These are phyloP conservation scores for Scheffersomyces lignosus DNA, from an alignment of 805 yeast genomes.

Conservation along the genomic window DNA sequence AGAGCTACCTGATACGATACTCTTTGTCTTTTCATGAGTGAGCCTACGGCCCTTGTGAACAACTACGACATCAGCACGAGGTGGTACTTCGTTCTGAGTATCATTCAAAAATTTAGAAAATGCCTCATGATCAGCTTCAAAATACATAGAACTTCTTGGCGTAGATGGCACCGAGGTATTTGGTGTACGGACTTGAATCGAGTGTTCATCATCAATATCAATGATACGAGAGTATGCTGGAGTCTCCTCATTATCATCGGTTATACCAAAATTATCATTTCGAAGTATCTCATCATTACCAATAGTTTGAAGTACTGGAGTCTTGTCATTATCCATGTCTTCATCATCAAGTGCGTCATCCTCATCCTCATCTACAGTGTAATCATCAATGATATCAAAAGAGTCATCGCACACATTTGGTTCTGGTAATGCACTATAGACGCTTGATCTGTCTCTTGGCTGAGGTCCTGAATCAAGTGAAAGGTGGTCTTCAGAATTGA, in stretches of 20 bases:
- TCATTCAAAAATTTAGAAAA: conserved; percentile 19
- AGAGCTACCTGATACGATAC: too few relatives aligned
- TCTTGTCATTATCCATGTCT: background rate
- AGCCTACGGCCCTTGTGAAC: conserved; percentile 1
- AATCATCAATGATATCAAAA: conserved; percentile 1
- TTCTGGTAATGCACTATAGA: conserved; percentile 9
- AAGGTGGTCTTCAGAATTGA: too few relatives aligned
- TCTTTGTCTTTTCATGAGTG: too few relatives aligned
- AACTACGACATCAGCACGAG: conserved; percentile 21
- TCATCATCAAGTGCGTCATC: background rate
- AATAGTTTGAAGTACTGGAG: too few relatives aligned
- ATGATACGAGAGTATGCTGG: background rate
- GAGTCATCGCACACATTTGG: conserved; percentile 11
- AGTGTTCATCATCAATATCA: background rate
- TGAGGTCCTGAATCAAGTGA: too few relatives aligned
- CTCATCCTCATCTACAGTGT: background rate
- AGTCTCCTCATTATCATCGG: background rate
- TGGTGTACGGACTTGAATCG: conserved; percentile 1
- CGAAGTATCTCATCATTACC: background rate
- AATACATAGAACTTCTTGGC: conserved; percentile 3
- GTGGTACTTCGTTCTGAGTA: conserved; percentile 21
- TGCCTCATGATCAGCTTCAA: conserved; percentile 9
- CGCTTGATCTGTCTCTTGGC: conserved; percentile 2
- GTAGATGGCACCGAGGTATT: conserved; percentile 3
- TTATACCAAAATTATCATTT: too few relatives aligned